Conservation (phyloP, 1,139 yeast genomes). For the Suhomyces coccinellae region DNA sequence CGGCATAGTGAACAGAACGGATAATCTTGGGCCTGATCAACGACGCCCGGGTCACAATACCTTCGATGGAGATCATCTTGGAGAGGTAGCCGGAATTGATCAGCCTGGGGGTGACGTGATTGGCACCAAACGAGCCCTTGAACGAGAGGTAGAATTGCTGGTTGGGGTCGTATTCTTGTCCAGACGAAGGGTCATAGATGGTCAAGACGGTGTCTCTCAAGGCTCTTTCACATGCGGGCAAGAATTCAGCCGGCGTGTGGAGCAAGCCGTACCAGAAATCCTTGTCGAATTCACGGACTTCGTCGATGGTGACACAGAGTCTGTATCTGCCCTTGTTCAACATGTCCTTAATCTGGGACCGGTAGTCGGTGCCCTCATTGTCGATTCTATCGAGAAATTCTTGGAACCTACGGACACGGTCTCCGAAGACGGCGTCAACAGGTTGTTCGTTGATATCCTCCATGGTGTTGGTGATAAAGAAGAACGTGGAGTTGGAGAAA, state of each 20-base stretch:
- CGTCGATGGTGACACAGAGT: conserved; percentile 78
- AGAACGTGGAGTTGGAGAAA: conserved; percentile 3
- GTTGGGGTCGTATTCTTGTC: conserved; percentile 53
- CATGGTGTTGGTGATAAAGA: conserved; percentile 14
- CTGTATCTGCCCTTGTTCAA: conserved; percentile 66
- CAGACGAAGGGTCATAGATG: conserved; percentile 56
- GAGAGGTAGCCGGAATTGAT: conserved; percentile 76
- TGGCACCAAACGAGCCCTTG: conserved; percentile 90
- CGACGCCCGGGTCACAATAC: conserved; percentile 93
- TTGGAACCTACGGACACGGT: conserved; percentile 83
- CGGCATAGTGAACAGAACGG: conserved; percentile 93
- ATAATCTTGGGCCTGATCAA: conserved; percentile 89
- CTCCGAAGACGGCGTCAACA: conserved; percentile 59
- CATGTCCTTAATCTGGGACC: conserved; percentile 70
- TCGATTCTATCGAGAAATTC: conserved; percentile 71
- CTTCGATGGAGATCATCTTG: conserved; percentile 85
- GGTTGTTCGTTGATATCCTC: conserved; percentile 34
- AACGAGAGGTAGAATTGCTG: conserved; percentile 78
- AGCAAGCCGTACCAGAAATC: conserved; percentile 79
- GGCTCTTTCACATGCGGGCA: conserved; percentile 91
- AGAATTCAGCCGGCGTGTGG: conserved; percentile 74
- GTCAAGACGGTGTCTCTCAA: conserved; percentile 77
- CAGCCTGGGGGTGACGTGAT: conserved; percentile 85
- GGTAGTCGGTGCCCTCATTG: conserved; percentile 57
- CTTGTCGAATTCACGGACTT: conserved; percentile 79